Evolutionary conservation across 257 asterid genomes (phyloP).

Genomic region (Penstemon barbatus): DNA sequence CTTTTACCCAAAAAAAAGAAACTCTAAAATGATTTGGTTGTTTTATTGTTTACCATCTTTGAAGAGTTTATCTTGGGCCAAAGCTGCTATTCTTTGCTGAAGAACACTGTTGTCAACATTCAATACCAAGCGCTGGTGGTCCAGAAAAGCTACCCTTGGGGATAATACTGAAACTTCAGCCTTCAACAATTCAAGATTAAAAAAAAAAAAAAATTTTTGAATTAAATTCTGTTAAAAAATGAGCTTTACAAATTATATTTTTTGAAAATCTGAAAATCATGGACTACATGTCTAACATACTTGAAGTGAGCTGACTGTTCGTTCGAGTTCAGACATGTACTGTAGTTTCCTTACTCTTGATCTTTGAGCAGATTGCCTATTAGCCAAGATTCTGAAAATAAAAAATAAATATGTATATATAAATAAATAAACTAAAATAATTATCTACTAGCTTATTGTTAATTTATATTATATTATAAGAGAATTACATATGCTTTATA

Average conservation of each 20-base stretch:
- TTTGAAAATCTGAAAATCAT: too few relatives aligned
- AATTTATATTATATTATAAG: background rate
- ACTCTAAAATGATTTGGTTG: background rate
- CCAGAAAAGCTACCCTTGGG: constrained; percentile 91
- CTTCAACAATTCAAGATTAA: constrained; percentile 29
- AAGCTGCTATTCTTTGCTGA: constrained; percentile 94
- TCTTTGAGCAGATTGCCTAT: constrained; percentile 95
- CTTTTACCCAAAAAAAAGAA: too few relatives aligned
- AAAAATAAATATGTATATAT: too few relatives aligned
- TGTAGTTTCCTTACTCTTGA: constrained; percentile 90
- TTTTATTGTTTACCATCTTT: constrained; percentile 58
- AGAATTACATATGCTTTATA: background rate
- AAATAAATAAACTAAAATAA: too few relatives aligned
- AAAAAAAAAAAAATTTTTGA: background rate
- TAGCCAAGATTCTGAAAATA: constrained; percentile 73
- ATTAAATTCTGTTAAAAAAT: too few relatives aligned
- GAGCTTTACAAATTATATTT: background rate
- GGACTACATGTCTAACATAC: constrained; percentile 33
- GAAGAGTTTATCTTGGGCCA: constrained; percentile 88
- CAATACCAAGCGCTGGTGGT: constrained; percentile 85
- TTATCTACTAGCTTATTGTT: too few relatives aligned
- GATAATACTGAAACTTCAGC: constrained; percentile 91
- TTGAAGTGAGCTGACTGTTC: constrained; percentile 82
- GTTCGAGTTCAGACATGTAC: constrained; percentile 89
- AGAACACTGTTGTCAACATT: constrained; percentile 87